Evolutionary conservation across 768 basidiomycete genomes (phyloP), one percentile per base, ranked within the genome.

Genomic region (Agaricus sinodeliciosus): DNA sequence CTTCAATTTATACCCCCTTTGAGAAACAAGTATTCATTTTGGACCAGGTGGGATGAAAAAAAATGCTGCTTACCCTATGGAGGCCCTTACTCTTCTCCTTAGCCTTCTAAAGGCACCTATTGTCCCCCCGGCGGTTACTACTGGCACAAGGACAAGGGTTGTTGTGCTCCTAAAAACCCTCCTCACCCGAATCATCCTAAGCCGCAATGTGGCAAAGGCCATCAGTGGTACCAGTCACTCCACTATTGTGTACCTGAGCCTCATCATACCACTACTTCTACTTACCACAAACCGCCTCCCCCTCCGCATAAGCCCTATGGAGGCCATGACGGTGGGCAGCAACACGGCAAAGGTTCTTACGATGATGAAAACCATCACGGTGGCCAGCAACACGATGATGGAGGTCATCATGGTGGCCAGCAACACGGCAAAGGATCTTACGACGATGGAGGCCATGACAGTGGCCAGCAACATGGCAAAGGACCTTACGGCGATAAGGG

Each of bases 111-210:
- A 41, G 76, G 72, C 43, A 69, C 64, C 22, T 56, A 67, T 11
- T 79, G 78, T 65, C 80, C 78, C 34, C 68, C 71, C 19, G 66
- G 64, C 46, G 67, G 62, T 37, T 75, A 77, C 66, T 79, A 77
- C 60, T 83, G 80, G 80, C 64, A 68, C 55, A 48, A 57, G 4
- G 65, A 64, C 19, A 69, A 77, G 59, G 66, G 70, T 18, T 83
- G 79, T 68, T 84, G 81, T 62, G 71, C 76, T 22, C 82, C 83
- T 49, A 64, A 64, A 43, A 60, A 73, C 56, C 76, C 75, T 13
- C 64, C 67, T 34, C 63, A 68, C 27, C 54, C 63, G 5, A 65
- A 67, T 57, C 65, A 65, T 18, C 76, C 79, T 34, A 65, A 72
- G n/a, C 80, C 82, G 41, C 71, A 78, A 54, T 84, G 82, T 65